Conservation (phyloP, 305 asterid species). For the Fraxinus greggii region DNA sequence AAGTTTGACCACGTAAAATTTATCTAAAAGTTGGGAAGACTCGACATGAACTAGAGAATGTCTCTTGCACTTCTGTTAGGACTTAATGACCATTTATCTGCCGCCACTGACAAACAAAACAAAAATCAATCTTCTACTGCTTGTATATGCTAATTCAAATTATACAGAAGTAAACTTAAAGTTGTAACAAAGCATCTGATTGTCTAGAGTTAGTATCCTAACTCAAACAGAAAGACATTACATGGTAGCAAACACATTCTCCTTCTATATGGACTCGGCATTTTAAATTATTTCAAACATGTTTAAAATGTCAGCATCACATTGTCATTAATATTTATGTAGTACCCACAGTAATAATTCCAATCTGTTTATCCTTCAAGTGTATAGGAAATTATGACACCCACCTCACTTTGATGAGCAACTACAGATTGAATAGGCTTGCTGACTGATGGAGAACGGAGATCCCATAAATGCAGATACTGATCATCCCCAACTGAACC, state of each 20-base stretch:
- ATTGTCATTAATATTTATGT: not conserved
- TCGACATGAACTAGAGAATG: not conserved
- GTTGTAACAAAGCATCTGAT: not conserved
- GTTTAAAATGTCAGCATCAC: not conserved
- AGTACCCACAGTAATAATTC: not conserved
- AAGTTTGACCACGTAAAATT: not conserved
- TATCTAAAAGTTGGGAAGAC: not conserved
- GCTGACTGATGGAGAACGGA: slow-evolving; percentile 60
- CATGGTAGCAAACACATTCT: not conserved
- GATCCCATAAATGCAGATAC: slow-evolving; percentile 84
- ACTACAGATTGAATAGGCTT: slow-evolving; percentile 84
- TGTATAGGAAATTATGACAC: slow-evolving; percentile 19
- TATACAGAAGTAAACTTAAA: slow-evolving; percentile 6
- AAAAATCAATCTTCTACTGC: not conserved
- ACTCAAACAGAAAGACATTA: not conserved
- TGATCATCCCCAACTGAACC: slow-evolving; percentile 98
- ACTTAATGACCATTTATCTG: not conserved
- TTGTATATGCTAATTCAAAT: not conserved
- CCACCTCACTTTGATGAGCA: slow-evolving; percentile 96
- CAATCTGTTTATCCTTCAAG: not conserved
- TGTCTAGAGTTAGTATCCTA: slow-evolving; percentile 2
- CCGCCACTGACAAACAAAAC: not conserved
- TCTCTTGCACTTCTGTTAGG: not conserved
- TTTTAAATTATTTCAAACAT: not conserved
- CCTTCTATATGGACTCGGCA: slow-evolving; percentile 10